phyloP scores from a whole-genome alignment of 331 rosid species.

The Spiraea crenata region DNA sequence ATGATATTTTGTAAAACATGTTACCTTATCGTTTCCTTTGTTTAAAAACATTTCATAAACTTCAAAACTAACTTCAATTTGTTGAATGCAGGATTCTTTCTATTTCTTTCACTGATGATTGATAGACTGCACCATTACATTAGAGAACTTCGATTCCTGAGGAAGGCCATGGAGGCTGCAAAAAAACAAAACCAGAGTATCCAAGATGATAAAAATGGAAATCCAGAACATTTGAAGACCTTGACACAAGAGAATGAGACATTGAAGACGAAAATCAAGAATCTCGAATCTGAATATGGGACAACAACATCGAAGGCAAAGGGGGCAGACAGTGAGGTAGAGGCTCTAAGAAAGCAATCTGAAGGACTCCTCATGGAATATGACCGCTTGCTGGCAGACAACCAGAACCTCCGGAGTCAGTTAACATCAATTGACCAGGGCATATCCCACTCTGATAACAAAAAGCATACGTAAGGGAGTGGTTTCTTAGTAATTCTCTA shows the following conservation, averaged over 20 bases:
- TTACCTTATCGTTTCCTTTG: neutral
- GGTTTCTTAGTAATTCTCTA: constrained; percentile 2
- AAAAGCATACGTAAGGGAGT: constrained; percentile 33
- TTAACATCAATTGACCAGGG: constrained; percentile 52
- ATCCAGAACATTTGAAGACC: constrained; percentile 37
- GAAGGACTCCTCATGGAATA: constrained; percentile 75
- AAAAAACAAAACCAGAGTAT: constrained; percentile 64
- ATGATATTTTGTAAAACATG: neutral
- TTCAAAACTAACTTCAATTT: constrained; percentile 14
- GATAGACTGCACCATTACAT: constrained; percentile 86
- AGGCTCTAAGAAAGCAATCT: constrained; percentile 69
- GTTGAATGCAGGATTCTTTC: constrained; percentile 56
- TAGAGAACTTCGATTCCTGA: constrained; percentile 67
- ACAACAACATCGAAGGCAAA: constrained; percentile 45
- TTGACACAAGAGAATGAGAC: constrained; percentile 53
- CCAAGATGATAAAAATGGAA: constrained; percentile 40
- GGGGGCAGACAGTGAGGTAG: constrained; percentile 53
- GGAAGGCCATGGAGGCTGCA: constrained; percentile 66
- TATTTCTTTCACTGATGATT: constrained; percentile 71
- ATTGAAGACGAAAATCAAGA: constrained; percentile 44
- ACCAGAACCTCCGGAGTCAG: constrained; percentile 60
- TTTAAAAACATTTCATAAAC: neutral
- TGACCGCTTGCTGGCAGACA: constrained; percentile 65
- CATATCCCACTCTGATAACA: constrained; percentile 32
- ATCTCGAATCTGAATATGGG: constrained; percentile 59